Conservation (phyloP, 1,284 basidiomycete genomes). For the Grifola frondosa region DNA sequence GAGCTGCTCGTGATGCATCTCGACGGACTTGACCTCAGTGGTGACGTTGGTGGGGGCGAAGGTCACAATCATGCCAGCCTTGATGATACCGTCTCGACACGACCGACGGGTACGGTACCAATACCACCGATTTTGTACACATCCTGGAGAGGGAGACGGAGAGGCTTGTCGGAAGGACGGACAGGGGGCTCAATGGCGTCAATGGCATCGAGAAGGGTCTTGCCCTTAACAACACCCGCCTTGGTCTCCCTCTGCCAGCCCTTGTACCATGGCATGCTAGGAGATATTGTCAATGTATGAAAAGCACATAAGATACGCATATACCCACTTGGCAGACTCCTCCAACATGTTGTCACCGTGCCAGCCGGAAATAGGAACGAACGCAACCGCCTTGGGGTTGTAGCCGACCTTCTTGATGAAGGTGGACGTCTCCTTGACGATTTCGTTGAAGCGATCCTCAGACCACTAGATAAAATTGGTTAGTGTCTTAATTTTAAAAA, state of each 20-base stretch:
- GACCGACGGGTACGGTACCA: constrained; percentile 99
- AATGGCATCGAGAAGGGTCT: constrained; percentile 99
- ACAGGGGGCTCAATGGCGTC: constrained; percentile 98
- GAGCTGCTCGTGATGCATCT: constrained; percentile 99
- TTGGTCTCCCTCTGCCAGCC: constrained; percentile 98
- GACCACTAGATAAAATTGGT: constrained; percentile 69
- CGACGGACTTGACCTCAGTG: constrained; percentile 99
- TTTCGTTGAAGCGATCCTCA: constrained; percentile 99
- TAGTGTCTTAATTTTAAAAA: constrained; percentile 15
- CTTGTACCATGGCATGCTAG: constrained; percentile 99
- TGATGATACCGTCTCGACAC: constrained; percentile 99
- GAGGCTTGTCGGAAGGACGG: constrained; percentile 98
- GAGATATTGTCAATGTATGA: constrained; percentile 20
- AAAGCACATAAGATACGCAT: constrained; percentile 11
- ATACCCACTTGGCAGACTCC: constrained; percentile 83
- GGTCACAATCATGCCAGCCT: constrained; percentile 98
- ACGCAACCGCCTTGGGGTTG: constrained; percentile 98
- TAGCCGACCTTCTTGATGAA: constrained; percentile 99
- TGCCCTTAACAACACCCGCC: constrained; percentile 90
- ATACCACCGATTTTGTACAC: constrained; percentile 99
- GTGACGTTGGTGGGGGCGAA: constrained; percentile 98
- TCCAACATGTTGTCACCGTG: constrained; percentile 99
- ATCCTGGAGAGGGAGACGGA: constrained; percentile 99
- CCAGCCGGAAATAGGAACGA: constrained; percentile 99
- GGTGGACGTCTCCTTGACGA: constrained; percentile 97